A percentile compares a stretch with the other conserved stretches of the same genome.
These are phyloP conservation scores for Neolentinus lepideus DNA, from an alignment of 1,284 basidiomycete species.

Conservation along the genomic window DNA sequence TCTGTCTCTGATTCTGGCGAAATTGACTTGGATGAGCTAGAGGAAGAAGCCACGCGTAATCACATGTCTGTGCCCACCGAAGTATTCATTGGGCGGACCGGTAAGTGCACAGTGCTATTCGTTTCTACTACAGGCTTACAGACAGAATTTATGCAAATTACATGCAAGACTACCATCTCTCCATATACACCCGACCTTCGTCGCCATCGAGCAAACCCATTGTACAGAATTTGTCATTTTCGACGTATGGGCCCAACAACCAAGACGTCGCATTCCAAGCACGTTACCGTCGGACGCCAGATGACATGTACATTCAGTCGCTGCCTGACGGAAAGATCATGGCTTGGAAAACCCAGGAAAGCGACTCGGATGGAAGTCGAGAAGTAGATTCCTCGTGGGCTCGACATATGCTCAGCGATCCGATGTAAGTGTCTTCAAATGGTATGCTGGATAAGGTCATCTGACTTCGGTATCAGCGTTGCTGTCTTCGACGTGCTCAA, in stretches of 20 bases:
- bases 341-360: conserved; percentile 49
- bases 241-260: conserved; percentile 80
- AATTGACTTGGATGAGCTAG: conserved; percentile 61
- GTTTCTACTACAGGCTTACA: background rate
- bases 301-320: conserved; percentile 73
- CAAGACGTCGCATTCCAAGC: conserved; percentile 61
- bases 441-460: background rate
- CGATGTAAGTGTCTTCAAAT: conserved; percentile 34
- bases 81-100: conserved; percentile 77
- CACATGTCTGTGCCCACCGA: conserved; percentile 39
- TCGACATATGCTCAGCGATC: conserved; percentile 24
- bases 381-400: conserved; percentile 26
- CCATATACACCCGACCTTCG: conserved; percentile 50
- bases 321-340: conserved; percentile 71
- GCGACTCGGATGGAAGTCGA: conserved; percentile 21
- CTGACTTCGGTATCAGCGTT: conserved; percentile 36
- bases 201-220: conserved; percentile 37
- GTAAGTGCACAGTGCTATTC: conserved; percentile 33
- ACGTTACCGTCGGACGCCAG: conserved; percentile 61
- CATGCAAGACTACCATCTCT: conserved; percentile 60
- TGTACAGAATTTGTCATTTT: conserved; percentile 69
- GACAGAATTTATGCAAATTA: background rate
- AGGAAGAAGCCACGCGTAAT: conserved; percentile 33
- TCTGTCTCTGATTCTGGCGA: conserved; percentile 24
- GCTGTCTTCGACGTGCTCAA: conserved; percentile 73